Percentiles rank a stretch among this genome's conserved stretches.
Conservation (phyloP, 495 filamentous ascomycete genomes). For the Annulohypoxylon bovei region DNA sequence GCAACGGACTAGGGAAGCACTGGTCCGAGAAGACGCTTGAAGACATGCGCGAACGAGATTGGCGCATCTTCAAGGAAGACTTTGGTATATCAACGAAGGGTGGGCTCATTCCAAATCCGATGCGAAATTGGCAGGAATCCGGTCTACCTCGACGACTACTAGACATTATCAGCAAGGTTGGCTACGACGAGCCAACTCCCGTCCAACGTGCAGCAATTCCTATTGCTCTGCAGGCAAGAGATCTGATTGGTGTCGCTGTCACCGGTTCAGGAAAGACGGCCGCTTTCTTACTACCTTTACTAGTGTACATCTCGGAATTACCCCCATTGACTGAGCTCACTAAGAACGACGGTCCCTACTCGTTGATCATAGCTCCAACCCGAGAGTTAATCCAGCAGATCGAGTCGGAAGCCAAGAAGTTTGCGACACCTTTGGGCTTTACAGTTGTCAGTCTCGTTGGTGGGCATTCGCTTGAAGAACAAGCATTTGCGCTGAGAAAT, state of each 20-base stretch:
- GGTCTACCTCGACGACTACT: slow-evolving; percentile 80
- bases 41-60: slow-evolving; percentile 97
- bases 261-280: slow-evolving; percentile 99
- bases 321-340: slow-evolving; percentile 85
- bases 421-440: slow-evolving; percentile 90
- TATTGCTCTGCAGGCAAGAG: slow-evolving; percentile 90
- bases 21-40: slow-evolving; percentile 97
- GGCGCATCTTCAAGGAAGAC: slow-evolving; percentile 99
- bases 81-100: slow-evolving; percentile 95
- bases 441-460: slow-evolving; percentile 97
- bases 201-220: slow-evolving; percentile 96
- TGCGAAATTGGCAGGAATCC: slow-evolving; percentile 95
- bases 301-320: slow-evolving; percentile 96
- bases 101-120: slow-evolving; percentile 91
- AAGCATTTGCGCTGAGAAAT: slow-evolving; percentile 90
- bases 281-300: slow-evolving; percentile 88
- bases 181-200: slow-evolving; percentile 91
- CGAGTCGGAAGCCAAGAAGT: slow-evolving; percentile 92
- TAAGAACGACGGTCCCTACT: slow-evolving; percentile 96
- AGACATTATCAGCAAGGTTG: slow-evolving; percentile 83
- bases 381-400: slow-evolving; percentile 99
- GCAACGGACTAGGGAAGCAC: slow-evolving; percentile 83
- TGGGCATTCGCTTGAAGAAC: slow-evolving; percentile 95
- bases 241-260: slow-evolving; percentile 97
- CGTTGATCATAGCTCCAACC: slow-evolving; percentile 95